Evolutionary conservation across 495 filamentous ascomycete genomes (phyloP).

Genomic region (Penicillium canariense): DNA sequence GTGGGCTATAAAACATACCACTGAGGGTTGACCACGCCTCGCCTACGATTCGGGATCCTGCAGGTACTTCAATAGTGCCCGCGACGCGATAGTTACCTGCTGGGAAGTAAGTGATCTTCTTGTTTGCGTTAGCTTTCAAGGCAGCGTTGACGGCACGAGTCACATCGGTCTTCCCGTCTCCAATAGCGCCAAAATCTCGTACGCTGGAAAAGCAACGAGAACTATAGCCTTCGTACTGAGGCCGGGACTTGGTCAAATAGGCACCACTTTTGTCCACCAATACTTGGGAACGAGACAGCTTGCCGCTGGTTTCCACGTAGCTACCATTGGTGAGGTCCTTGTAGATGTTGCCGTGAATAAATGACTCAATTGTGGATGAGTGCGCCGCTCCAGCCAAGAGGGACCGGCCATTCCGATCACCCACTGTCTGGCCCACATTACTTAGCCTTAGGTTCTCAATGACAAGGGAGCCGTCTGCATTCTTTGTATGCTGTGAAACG

Average conservation of each 20-base stretch:
- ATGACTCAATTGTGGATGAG: constrained; percentile 46
- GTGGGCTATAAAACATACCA: no score
- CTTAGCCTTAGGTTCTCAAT: constrained; percentile 63
- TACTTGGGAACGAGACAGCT: constrained; percentile 25
- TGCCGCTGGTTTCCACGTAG: constrained; percentile 28
- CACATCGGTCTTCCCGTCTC: constrained; percentile 20
- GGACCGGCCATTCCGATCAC: constrained; percentile 44
- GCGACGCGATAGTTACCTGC: constrained; percentile 54
- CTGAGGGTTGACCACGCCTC: constrained; percentile 47
- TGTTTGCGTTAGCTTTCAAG: constrained; percentile 34
- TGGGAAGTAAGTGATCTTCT: constrained; percentile 53
- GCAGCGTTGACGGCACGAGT: constrained; percentile 41
- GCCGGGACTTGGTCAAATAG: constrained; percentile 46
- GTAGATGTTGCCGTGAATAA: constrained; percentile 48
- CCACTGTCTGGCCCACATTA: constrained; percentile 55
- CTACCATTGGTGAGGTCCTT: constrained; percentile 27
- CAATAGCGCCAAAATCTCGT: neutral
- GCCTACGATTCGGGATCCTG: constrained; percentile 47
- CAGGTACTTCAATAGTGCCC: constrained; percentile 51
- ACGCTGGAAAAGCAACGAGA: constrained; percentile 10
- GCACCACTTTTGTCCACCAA: constrained; percentile 28
- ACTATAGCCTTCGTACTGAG: constrained; percentile 41
- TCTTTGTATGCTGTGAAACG: neutral
- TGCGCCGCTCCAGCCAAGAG: constrained; percentile 46
- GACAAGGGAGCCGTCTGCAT: constrained; percentile 41